Evolutionary conservation across 768 basidiomycete genomes (phyloP), one percentile per base, ranked within the genome.

Genomic region (Vishniacozyma victoriae): DNA sequence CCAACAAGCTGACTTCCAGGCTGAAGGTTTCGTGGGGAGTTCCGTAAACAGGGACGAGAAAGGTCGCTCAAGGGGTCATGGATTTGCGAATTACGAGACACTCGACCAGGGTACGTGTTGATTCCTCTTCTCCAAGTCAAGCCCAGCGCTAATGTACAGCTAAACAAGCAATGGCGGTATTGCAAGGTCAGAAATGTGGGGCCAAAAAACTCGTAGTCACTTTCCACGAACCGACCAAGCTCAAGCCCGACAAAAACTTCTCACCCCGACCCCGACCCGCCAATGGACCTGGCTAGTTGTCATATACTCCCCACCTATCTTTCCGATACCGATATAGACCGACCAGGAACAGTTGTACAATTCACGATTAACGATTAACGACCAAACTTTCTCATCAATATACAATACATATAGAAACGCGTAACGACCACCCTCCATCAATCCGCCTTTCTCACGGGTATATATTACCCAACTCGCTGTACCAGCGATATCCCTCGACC

Each of bases 1-100:
- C n/a, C n/a, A n/a, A n/a, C n/a, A n/a, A n/a, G n/a, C n/a, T n/a
- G n/a, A n/a, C n/a, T n/a, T n/a, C n/a, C n/a, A n/a, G n/a, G n/a
- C n/a, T n/a, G n/a, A n/a, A n/a, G n/a, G n/a, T n/a, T n/a, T n/a
- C n/a, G n/a, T n/a, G n/a, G n/a, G n/a, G n/a, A n/a, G n/a, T n/a
- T n/a, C n/a, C n/a, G n/a, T n/a, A n/a, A n/a, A 92, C 88, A 83
- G 87, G 75, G 91, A 96, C 75, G 87, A 89, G 69, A 86, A 89
- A 62, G 86, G 87, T 45, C 86, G 88, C 63, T 91, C 87, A 57
- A 85, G 91, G 67, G 90, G 91, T 57, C 93, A 93, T 70, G 91
- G 91, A 44, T 95, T 95, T 74, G 90, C 93, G 52, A 90, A 87
- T 46, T 91, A 77, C 72, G 72, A 76, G 55, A 41, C 55, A n/a